These are phyloP conservation scores for Penicillium macrosclerotiorum DNA, from an alignment of 495 filamentous ascomycete genomes.

Conservation along the genomic window DNA sequence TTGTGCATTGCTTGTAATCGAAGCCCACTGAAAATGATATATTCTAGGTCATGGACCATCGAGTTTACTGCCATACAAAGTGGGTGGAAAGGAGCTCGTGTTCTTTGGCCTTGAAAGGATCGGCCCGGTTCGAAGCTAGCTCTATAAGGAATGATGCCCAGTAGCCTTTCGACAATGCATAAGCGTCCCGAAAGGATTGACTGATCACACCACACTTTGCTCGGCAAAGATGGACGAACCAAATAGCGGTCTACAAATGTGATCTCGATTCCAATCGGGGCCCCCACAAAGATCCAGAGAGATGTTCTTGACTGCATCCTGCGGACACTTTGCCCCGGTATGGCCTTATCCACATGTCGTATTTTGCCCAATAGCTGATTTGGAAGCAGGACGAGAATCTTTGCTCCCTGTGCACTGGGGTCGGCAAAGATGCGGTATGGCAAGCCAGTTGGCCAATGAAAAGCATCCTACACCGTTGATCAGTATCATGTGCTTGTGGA, in stretches of 20 bases:
- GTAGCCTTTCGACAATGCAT: background rate
- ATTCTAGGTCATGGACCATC: no score
- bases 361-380: background rate
- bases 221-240: background rate
- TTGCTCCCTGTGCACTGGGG: conserved; percentile 1
- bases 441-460: conserved; percentile 5
- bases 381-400: background rate
- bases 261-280: conserved; percentile 7
- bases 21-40: no score
- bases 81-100: no score
- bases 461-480: background rate
- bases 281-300: background rate
- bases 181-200: background rate
- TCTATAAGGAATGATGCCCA: conserved; percentile 11
- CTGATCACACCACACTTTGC: conserved; percentile 2
- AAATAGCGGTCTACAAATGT: conserved; percentile 17
- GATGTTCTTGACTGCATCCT: background rate
- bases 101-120: background rate
- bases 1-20: no score
- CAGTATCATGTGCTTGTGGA: background rate
- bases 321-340: background rate
- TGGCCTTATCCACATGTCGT: background rate
- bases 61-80: no score
- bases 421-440: conserved; percentile 11
- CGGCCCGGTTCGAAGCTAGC: background rate